Evolutionary conservation across 2,329 filamentous ascomycete genomes (phyloP).

Genomic region (Diaporthe caulivora): DNA sequence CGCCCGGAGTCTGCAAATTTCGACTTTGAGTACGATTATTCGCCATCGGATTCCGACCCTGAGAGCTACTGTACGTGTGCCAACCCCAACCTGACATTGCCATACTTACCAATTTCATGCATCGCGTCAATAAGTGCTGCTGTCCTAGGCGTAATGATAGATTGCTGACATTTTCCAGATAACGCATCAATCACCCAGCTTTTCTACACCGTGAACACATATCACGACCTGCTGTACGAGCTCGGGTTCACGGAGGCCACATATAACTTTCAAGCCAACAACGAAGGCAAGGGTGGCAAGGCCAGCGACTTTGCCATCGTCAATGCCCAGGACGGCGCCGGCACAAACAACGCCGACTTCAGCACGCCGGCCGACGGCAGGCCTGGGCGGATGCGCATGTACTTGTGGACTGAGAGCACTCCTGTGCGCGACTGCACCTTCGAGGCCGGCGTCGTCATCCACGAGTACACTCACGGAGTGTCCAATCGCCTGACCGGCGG

Average conservation of each 20-base stretch:
- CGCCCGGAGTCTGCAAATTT: constrained; percentile 58
- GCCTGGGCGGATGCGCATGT: constrained; percentile 69
- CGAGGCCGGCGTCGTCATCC: constrained; percentile 70
- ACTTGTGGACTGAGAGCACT: constrained; percentile 62
- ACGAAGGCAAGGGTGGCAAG: constrained; percentile 64
- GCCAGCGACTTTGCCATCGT: constrained; percentile 67
- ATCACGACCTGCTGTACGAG: constrained; percentile 69
- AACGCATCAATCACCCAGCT: constrained; percentile 65
- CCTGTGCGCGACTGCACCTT: constrained; percentile 68
- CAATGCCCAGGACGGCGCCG: constrained; percentile 68
- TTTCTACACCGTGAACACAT: constrained; percentile 71
- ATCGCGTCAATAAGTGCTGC: too few relatives aligned
- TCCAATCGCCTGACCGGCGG: constrained; percentile 71
- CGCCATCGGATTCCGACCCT: constrained; percentile 49
- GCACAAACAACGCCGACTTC: constrained; percentile 70
- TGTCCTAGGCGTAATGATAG: too few relatives aligned
- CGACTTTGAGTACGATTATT: constrained; percentile 62
- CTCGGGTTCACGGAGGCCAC: constrained; percentile 70
- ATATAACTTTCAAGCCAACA: constrained; percentile 71
- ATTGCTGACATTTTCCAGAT: not conserved
- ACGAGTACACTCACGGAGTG: constrained; percentile 69
- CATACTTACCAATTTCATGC: constrained; percentile 43
- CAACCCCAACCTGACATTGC: constrained; percentile 71
- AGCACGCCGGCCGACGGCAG: constrained; percentile 65
- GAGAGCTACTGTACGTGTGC: constrained; percentile 63